Evolutionary conservation across 2,329 filamentous ascomycete species (phyloP).

Genomic region (Ascochyta lentis): DNA sequence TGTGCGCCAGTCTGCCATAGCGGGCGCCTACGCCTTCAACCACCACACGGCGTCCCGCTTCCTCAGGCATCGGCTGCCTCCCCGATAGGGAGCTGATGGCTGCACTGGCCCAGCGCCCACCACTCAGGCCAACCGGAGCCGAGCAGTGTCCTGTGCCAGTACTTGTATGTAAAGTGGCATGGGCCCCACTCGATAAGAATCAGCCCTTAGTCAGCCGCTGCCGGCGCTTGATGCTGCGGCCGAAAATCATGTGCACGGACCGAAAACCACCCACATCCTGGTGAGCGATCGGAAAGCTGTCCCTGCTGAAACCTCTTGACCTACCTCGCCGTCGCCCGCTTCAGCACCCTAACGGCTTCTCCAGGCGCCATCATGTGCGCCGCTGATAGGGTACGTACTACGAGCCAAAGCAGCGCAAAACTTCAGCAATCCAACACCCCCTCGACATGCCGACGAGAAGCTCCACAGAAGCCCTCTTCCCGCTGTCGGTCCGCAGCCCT

Average conservation of each 20-base stretch:
- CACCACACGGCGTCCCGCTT: constrained; percentile 24
- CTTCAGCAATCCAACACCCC: constrained; percentile 4
- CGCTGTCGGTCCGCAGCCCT: constrained; percentile 34
- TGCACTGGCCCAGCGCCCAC: constrained; percentile 31
- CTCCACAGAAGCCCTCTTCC: constrained; percentile 22
- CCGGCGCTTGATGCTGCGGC: constrained; percentile 24
- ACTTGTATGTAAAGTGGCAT: no score
- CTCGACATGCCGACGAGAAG: not conserved
- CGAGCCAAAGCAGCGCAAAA: constrained; percentile 35
- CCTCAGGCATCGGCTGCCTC: constrained; percentile 41
- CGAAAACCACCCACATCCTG: constrained; percentile 21
- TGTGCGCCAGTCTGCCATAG: constrained; percentile 35
- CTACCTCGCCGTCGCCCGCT: constrained; percentile 12
- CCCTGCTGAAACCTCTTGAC: constrained; percentile 37
- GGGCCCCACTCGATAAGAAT: constrained; percentile 5
- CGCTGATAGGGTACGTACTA: constrained; percentile 29
- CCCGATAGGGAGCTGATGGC: constrained; percentile 49
- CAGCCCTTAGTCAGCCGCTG: constrained; percentile 33
- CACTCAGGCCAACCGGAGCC: constrained; percentile 44
- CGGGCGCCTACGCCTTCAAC: constrained; percentile 43
- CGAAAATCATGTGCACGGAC: constrained; percentile 18
- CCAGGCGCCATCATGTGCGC: constrained; percentile 45
- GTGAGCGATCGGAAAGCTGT: constrained; percentile 38
- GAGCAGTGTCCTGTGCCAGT: constrained; percentile 19
- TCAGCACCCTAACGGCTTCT: constrained; percentile 36